Evolutionary conservation across 1,284 basidiomycete genomes (phyloP).

Genomic region (Papiliotrema laurentii): DNA sequence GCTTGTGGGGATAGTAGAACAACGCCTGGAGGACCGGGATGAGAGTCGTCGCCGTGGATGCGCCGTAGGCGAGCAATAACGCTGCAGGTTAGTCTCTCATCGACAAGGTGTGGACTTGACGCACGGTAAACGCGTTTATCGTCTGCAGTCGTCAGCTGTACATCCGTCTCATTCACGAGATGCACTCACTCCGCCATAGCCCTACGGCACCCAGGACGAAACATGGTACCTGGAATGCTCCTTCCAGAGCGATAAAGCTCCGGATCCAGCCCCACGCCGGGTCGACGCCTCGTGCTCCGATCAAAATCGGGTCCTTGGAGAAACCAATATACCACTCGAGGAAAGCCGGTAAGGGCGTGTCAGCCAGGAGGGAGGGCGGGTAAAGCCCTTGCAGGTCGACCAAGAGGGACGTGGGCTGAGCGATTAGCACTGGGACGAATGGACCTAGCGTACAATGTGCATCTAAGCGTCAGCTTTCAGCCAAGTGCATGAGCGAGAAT

Average conservation of each 20-base stretch:
- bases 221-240: conserved; percentile 69
- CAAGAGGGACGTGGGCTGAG: conserved; percentile 28
- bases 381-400: conserved; percentile 43
- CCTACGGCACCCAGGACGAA: conserved; percentile 65
- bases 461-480: conserved; percentile 5
- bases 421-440: background rate
- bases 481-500: background rate
- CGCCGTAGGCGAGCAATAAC: conserved; percentile 65
- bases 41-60: conserved; percentile 71
- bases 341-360: conserved; percentile 23
- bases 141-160: conserved; percentile 20
- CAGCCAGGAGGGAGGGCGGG: conserved; percentile 22
- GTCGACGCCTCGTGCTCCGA: conserved; percentile 19
- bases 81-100: conserved; percentile 18
- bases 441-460: conserved; percentile 11
- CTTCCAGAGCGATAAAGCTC: conserved; percentile 34
- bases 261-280: conserved; percentile 37
- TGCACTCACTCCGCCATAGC: conserved; percentile 59
- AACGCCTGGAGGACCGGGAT: conserved; percentile 64
- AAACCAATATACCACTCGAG: conserved; percentile 31
- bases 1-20: conserved; percentile 38
- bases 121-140: conserved; percentile 39
- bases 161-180: background rate
- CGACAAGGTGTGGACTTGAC: conserved; percentile 2
- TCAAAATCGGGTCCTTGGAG: conserved; percentile 41